Conservation (phyloP, 192 early-diverging fungal species). For the Coemansia sp. region DNA sequence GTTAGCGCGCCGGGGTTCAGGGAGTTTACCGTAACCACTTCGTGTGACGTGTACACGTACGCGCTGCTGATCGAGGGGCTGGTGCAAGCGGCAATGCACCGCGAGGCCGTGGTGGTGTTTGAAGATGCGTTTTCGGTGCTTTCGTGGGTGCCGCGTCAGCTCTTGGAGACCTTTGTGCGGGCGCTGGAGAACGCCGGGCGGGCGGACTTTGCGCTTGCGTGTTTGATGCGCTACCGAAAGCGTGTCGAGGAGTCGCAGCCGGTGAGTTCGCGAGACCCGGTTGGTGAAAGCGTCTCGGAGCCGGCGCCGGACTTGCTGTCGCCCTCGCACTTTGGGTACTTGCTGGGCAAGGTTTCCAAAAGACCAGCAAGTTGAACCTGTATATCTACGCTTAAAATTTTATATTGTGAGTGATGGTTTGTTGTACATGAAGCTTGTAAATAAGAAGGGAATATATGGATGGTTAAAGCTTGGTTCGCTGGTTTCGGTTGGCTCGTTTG, state of each 20-base stretch:
- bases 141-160: conserved; percentile 21
- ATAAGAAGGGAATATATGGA: too few species aligned
- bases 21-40: conserved; percentile 9
- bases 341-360: background rate
- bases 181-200: conserved; percentile 18
- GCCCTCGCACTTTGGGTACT: conserved; percentile 29
- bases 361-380: too few species aligned
- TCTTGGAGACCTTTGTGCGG: conserved; percentile 25
- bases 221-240: conserved; percentile 23
- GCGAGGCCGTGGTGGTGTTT: conserved; percentile 37
- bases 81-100: conserved; percentile 4
- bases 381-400: too few species aligned
- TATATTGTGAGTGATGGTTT: too few species aligned
- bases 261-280: conserved; percentile 7
- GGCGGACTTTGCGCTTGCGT: conserved; percentile 22
- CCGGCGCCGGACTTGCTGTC: conserved; percentile 9
- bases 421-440: too few species aligned
- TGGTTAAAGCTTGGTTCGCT: too few species aligned
- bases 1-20: conserved; percentile 1
- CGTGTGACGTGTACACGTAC: conserved; percentile 22
- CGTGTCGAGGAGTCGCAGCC: conserved; percentile 28
- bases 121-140: conserved; percentile 43
- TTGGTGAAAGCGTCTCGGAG: background rate
- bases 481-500: too few species aligned
- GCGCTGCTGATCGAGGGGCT: conserved; percentile 26